A percentile compares a stretch with the other conserved stretches of the same genome.
phyloP scores from a whole-genome alignment of 331 rosid species.

The Acacia pycnantha region DNA sequence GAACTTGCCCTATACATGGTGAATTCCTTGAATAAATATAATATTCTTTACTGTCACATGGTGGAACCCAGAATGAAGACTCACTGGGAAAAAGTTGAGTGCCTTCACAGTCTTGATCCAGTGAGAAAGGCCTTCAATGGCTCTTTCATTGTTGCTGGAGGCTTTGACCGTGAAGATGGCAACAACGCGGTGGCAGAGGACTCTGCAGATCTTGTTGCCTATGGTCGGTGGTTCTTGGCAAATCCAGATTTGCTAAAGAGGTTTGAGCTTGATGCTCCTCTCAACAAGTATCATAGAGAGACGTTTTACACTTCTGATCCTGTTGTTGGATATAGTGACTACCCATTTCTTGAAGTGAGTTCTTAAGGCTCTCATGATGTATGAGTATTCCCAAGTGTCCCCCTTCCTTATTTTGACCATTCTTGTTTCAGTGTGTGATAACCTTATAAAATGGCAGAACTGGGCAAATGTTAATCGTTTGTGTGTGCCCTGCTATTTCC shows the following conservation, averaged over 20 bases:
- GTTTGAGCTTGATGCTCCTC: conserved; percentile 56
- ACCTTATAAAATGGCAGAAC: background rate
- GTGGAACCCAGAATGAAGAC: conserved; percentile 70
- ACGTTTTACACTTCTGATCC: conserved; percentile 62
- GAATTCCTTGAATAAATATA: conserved; percentile 52
- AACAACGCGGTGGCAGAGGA: conserved; percentile 48
- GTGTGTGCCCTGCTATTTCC: background rate
- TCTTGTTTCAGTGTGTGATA: background rate
- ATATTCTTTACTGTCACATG: conserved; percentile 63
- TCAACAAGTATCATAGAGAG: conserved; percentile 51
- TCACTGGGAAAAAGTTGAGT: background rate
- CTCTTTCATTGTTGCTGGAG: conserved; percentile 5
- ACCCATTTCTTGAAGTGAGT: conserved; percentile 52
- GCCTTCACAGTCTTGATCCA: background rate
- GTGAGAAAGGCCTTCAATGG: conserved; percentile 8
- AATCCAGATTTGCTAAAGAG: conserved; percentile 83
- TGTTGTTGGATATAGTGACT: conserved; percentile 67
- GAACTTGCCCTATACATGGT: conserved; percentile 60
- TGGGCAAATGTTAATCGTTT: background rate
- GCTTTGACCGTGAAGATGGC: conserved; percentile 57
- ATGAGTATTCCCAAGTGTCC: background rate
- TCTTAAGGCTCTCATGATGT: background rate
- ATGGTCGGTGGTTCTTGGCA: conserved; percentile 68
- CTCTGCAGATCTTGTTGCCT: conserved; percentile 62
- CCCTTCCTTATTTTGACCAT: background rate